phyloP scores from a whole-genome alignment of 371 early-diverging fungal genomes.

The Smittium culicis region DNA sequence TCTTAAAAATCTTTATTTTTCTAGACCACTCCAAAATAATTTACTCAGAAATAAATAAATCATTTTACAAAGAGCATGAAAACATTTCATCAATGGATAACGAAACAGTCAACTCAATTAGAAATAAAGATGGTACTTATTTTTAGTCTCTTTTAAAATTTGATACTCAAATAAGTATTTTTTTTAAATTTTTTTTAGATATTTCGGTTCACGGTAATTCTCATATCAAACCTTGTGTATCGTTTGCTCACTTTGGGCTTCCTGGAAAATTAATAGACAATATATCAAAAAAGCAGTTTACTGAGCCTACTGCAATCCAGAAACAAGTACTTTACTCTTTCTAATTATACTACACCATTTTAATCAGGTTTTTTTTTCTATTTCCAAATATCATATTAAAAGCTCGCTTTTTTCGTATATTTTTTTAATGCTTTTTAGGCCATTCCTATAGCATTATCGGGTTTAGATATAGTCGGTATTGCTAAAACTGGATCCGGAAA shows the following conservation, averaged over 20 bases:
- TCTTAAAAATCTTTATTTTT: conserved; percentile 15
- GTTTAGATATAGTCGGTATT: conserved; percentile 72
- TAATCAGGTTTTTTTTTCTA: not conserved
- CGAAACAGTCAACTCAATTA: conserved; percentile 40
- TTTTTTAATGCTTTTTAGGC: conserved; percentile 6
- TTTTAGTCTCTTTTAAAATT: not conserved
- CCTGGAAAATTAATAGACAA: conserved; percentile 51
- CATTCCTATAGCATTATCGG: conserved; percentile 26
- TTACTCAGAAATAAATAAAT: conserved; percentile 63
- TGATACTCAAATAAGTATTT: too few relatives aligned
- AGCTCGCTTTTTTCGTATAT: not conserved
- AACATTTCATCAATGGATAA: conserved; percentile 47
- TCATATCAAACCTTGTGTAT: conserved; percentile 60
- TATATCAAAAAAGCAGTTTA: conserved; percentile 46
- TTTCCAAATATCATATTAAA: not conserved
- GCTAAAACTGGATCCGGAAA: conserved; percentile 99
- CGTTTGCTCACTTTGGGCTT: conserved; percentile 80
- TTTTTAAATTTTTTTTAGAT: not conserved
- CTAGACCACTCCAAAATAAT: conserved; percentile 57
- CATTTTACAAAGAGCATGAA: conserved; percentile 66
- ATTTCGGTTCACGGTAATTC: conserved; percentile 40
- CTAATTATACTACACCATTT: not conserved
- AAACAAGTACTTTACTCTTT: conserved; percentile 32
- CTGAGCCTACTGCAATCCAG: conserved; percentile 67
- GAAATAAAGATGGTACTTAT: conserved; percentile 43